phyloP scores from a whole-genome alignment of 257 asterid species.

The Przewalskia tangutica region DNA sequence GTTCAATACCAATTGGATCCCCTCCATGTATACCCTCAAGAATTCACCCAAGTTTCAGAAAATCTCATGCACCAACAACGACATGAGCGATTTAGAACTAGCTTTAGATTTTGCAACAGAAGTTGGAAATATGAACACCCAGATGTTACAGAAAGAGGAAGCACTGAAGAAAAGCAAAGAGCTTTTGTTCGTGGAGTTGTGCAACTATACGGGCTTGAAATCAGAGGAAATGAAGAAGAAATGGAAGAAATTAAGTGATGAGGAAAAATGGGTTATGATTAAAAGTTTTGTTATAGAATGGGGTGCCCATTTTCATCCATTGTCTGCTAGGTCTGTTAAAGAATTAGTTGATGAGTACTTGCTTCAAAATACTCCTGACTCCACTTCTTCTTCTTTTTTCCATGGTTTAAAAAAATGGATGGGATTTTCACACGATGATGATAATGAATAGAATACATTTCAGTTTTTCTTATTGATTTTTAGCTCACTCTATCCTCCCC shows the following conservation, averaged over 20 bases:
- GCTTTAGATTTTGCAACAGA: constrained; percentile 18
- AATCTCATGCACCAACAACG: constrained; percentile 35
- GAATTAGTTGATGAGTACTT: constrained; percentile 56
- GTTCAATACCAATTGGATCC: constrained; percentile 10
- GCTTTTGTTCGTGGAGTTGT: constrained; percentile 52
- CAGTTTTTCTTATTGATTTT: background rate
- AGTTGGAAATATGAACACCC: constrained; percentile 30
- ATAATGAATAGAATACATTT: background rate
- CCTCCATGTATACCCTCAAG: constrained; percentile 1
- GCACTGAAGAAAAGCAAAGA: constrained; percentile 61
- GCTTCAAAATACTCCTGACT: constrained; percentile 4
- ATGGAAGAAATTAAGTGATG: constrained; percentile 56
- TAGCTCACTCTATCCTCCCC: background rate
- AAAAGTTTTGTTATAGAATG: constrained; percentile 56
- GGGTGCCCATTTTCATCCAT: constrained; percentile 65
- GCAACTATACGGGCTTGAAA: constrained; percentile 37
- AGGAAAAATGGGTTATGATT: constrained; percentile 37
- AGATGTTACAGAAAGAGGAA: constrained; percentile 29
- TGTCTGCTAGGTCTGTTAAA: constrained; percentile 57
- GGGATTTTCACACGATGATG: constrained; percentile 28
- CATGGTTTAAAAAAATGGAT: constrained; percentile 33
- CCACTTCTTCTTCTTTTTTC: constrained; percentile 20
- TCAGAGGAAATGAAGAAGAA: constrained; percentile 45
- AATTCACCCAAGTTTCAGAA: constrained; percentile 12
- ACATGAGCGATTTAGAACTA: constrained; percentile 11